A percentile compares a stretch with the other conserved stretches of the same genome.
These are phyloP conservation scores for Austroboletus novae-zelandiae DNA, from an alignment of 1,284 basidiomycete genomes.

Conservation along the genomic window DNA sequence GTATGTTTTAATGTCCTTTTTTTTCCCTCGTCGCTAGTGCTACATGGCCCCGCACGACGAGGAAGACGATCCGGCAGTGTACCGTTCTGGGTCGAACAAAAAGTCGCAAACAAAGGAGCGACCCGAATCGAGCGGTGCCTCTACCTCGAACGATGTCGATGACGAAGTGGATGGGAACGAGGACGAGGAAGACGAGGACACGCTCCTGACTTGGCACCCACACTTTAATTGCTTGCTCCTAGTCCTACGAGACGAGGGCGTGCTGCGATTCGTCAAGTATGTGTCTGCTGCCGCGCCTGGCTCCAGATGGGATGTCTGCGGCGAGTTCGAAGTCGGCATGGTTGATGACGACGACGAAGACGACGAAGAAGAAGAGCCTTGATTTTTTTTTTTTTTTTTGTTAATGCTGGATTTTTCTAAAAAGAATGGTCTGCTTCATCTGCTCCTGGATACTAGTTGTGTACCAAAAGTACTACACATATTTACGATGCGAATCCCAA, in stretches of 20 bases:
- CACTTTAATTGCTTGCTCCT: constrained; percentile 90
- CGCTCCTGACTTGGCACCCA: constrained; percentile 86
- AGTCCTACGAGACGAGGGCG: constrained; percentile 89
- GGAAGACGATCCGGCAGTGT: constrained; percentile 92
- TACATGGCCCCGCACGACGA: constrained; percentile 94
- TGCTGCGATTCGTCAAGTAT: constrained; percentile 94
- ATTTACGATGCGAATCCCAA: too few relatives aligned
- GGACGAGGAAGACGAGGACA: constrained; percentile 58
- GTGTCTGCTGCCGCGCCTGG: constrained; percentile 84
- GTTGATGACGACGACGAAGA: constrained; percentile 36
- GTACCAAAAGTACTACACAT: too few relatives aligned
- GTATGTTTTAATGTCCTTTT: neutral
- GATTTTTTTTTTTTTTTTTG: neutral
- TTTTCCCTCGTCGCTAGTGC: constrained; percentile 49
- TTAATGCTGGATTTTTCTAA: too few relatives aligned
- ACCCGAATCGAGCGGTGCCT: constrained; percentile 10
- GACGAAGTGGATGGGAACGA: constrained; percentile 22
- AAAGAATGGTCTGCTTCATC: too few relatives aligned
- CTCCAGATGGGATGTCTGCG: constrained; percentile 87
- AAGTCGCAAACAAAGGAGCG: constrained; percentile 33
- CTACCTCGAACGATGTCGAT: constrained; percentile 18
- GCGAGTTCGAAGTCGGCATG: constrained; percentile 85
- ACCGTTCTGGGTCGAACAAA: constrained; percentile 67
- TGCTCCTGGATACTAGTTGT: too few relatives aligned
- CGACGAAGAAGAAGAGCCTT: constrained; percentile 21